Conservation (phyloP, 1,139 yeast species). For the Magnusiomyces clavatus region DNA sequence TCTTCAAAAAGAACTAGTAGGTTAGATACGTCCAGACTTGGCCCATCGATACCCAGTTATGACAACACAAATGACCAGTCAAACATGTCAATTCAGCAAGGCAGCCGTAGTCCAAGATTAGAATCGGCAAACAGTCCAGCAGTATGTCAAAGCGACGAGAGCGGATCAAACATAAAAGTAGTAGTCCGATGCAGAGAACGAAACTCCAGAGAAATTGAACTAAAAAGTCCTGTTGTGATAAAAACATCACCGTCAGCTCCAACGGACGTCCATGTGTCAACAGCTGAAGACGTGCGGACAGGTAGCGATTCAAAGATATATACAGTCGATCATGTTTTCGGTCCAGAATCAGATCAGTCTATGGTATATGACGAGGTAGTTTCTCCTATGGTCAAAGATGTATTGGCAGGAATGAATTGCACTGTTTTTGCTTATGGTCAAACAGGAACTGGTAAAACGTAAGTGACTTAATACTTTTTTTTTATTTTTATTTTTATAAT, state of each 20-base stretch:
- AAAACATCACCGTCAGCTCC: slow-evolving; percentile 21
- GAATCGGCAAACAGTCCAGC: not conserved
- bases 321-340: slow-evolving; percentile 62
- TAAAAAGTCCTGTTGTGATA: slow-evolving; percentile 69
- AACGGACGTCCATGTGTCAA: slow-evolving; percentile 6
- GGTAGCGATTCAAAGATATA: slow-evolving; percentile 40
- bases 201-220: slow-evolving; percentile 57
- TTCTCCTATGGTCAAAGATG: slow-evolving; percentile 50
- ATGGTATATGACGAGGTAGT: slow-evolving; percentile 54
- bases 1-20: too few relatives aligned
- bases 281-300: slow-evolving; percentile 10
- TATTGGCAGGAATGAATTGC: slow-evolving; percentile 48
- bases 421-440: slow-evolving; percentile 85
- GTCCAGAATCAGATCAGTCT: slow-evolving; percentile 64
- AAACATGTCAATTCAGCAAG: too few relatives aligned
- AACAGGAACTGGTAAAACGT: slow-evolving; percentile 83
- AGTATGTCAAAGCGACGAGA: slow-evolving; percentile 17
- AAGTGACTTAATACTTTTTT: too few relatives aligned
- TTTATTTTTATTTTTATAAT: not conserved
- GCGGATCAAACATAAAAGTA: slow-evolving; percentile 55
- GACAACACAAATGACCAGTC: too few relatives aligned
- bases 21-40: too few relatives aligned
- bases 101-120: not conserved
- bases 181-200: slow-evolving; percentile 87
- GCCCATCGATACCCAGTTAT: too few relatives aligned